phyloP scores from a whole-genome alignment of 2,329 filamentous ascomycete genomes.

The Pestalotiopsis sp. region DNA sequence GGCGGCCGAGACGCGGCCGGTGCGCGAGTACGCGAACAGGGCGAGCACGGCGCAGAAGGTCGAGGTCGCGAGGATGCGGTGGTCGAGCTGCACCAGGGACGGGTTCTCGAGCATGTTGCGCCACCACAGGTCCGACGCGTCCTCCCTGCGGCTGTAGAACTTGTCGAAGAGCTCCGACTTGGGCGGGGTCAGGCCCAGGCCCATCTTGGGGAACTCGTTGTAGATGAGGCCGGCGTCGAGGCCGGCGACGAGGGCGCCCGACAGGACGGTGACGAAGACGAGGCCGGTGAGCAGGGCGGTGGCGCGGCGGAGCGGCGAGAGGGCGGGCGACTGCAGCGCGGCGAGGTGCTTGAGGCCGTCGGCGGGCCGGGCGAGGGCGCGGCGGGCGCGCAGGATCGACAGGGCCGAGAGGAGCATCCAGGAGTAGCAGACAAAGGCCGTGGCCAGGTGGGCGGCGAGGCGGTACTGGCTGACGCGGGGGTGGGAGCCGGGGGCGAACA shows the following conservation, averaged over 20 bases:
- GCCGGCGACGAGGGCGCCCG: constrained; percentile 89
- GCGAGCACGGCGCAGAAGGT: constrained; percentile 82
- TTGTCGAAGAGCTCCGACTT: constrained; percentile 80
- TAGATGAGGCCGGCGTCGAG: constrained; percentile 97
- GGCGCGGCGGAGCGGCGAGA: constrained; percentile 74
- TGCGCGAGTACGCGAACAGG: constrained; percentile 80
- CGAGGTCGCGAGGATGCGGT: constrained; percentile 87
- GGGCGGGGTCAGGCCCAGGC: constrained; percentile 78
- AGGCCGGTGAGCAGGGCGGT: constrained; percentile 73
- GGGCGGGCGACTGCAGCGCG: constrained; percentile 66
- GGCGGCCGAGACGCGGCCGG: constrained; percentile 56
- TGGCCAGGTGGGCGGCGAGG: constrained; percentile 83
- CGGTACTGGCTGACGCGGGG: constrained; percentile 95
- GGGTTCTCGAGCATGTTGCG: constrained; percentile 98
- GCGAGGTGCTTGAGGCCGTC: constrained; percentile 63
- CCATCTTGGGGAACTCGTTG: constrained; percentile 98
- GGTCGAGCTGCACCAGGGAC: constrained; percentile 91
- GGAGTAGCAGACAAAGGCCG: constrained; percentile 90
- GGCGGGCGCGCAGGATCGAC: constrained; percentile 77
- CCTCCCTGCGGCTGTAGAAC: constrained; percentile 81
- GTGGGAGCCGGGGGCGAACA: constrained; percentile 88
- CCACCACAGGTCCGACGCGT: constrained; percentile 89
- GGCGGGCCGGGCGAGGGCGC: constrained; percentile 69
- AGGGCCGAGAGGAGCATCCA: constrained; percentile 94
- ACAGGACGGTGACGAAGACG: constrained; percentile 89